These are phyloP conservation scores for Trichoderma atrobrunneum DNA, from an alignment of 2,329 filamentous ascomycete genomes.

Conservation along the genomic window DNA sequence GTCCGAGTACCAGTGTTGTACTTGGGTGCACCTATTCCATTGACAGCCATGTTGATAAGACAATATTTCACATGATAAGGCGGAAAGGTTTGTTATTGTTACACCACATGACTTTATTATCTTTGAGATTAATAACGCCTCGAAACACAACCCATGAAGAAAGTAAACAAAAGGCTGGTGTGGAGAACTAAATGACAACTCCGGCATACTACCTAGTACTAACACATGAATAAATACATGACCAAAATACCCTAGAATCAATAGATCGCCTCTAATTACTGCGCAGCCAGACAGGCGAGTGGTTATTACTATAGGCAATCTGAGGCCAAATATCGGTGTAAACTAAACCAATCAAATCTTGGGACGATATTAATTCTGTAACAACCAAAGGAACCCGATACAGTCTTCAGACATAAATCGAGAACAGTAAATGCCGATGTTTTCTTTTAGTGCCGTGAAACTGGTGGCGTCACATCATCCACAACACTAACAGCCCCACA, in stretches of 20 bases:
- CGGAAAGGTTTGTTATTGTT: neutral
- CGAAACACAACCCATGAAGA: neutral
- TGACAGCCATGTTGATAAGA: neutral
- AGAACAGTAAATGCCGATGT: neutral
- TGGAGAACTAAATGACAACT: neutral
- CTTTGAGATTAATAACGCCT: neutral
- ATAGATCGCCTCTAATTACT: neutral
- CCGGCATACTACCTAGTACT: neutral
- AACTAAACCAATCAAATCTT: neutral
- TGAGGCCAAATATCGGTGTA: neutral
- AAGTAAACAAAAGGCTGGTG: neutral
- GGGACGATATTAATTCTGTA: neutral
- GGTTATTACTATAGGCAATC: neutral
- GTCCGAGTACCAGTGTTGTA: neutral
- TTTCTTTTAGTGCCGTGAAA: neutral
- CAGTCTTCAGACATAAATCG: neutral
- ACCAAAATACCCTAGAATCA: neutral
- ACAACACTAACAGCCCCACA: constrained; percentile 15
- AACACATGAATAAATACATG: neutral
- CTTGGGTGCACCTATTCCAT: neutral
- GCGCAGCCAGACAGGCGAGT: neutral
- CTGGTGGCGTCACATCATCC: constrained; percentile 12
- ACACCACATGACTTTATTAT: neutral
- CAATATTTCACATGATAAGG: neutral
- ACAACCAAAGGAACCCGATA: neutral